These are phyloP conservation scores for Diaporthe helianthi DNA, from an alignment of 2,329 filamentous ascomycete species.

Conservation along the genomic window DNA sequence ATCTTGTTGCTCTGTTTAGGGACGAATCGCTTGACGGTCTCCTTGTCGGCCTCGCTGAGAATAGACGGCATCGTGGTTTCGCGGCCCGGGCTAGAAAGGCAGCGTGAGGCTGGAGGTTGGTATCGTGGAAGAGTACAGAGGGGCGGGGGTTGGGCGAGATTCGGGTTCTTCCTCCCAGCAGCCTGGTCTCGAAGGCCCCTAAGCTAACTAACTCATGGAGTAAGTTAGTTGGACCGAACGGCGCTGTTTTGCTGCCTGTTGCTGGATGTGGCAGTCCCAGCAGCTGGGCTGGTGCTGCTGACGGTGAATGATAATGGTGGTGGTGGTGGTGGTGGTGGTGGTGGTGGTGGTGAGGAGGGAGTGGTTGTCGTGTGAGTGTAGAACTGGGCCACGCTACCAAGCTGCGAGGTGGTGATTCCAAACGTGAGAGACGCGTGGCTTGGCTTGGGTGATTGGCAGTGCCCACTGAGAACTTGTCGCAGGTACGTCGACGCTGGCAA, in stretches of 20 bases:
- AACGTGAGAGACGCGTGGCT: constrained; percentile 15
- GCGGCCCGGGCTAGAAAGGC: constrained; percentile 1
- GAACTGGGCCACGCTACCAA: constrained; percentile 8
- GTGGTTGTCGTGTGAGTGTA: constrained; percentile 22
- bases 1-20: constrained; percentile 98
- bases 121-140: constrained; percentile 12
- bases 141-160: constrained; percentile 1
- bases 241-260: constrained; percentile 7
- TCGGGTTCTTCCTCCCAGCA: constrained; percentile 25
- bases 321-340: neutral
- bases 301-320: neutral
- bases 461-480: constrained; percentile 23
- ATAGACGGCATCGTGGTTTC: constrained; percentile 65
- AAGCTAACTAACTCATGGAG: constrained; percentile 20
- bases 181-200: constrained; percentile 18
- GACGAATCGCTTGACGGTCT: constrained; percentile 92
- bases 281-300: neutral
- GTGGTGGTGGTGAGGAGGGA: neutral
- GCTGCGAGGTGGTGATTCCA: constrained; percentile 26
- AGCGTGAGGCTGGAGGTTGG: constrained; percentile 36
- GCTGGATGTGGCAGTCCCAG: constrained; percentile 1
- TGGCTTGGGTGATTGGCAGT: constrained; percentile 16
- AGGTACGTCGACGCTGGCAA: constrained; percentile 3
- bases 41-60: constrained; percentile 91
- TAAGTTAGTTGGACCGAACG: neutral